Evolutionary conservation across 140 eudicot genomes (phyloP), one percentile per base, ranked within the genome.

Genomic region (Oenanthe javanica): DNA sequence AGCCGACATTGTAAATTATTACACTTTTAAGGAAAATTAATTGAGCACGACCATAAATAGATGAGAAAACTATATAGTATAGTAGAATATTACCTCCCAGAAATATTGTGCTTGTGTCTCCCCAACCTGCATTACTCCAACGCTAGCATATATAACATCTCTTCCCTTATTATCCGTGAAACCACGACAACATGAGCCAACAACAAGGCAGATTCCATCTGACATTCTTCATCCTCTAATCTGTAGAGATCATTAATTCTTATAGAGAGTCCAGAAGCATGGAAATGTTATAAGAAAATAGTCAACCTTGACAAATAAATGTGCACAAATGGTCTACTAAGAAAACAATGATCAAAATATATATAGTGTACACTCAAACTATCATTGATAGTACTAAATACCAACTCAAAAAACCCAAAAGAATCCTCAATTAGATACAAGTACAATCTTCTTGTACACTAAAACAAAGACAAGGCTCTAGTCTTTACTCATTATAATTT

Each of bases 191-290:
- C 99, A 95, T 59, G 99, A 88, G 77, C 99, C 99, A 79, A 93
- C 99, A 49, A 92, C 99, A 54, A 95, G 93, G 87, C 99, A 95
- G 76, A 92, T 89, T 21, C 99, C 99, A 82, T 92, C 98, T 7
- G 99, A 97, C 88, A 92, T 95, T 89, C 93, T 87, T 72, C 93
- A 90, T 16, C 83, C 72, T 87, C 98, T 89, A 77, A 95, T 89
- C 99, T 95, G 90, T 81, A 75, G n/a, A 31, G 16, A 61, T 78
- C 9, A 42, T 31, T 31, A 31, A 31, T 31, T 31, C 36, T 31
- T 31, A 31, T 31, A 31, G 36, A 31, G 36, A 31, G 36, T 31
- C 36, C 36, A 31, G 36, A 31, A 31, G 51, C 12, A 10, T 10
- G 9, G 12, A 48, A 48, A 48, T 6, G 9, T 45, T 3, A 45